Conservation (phyloP, 2,329 filamentous ascomycete genomes). For the Davidsoniella australis region DNA sequence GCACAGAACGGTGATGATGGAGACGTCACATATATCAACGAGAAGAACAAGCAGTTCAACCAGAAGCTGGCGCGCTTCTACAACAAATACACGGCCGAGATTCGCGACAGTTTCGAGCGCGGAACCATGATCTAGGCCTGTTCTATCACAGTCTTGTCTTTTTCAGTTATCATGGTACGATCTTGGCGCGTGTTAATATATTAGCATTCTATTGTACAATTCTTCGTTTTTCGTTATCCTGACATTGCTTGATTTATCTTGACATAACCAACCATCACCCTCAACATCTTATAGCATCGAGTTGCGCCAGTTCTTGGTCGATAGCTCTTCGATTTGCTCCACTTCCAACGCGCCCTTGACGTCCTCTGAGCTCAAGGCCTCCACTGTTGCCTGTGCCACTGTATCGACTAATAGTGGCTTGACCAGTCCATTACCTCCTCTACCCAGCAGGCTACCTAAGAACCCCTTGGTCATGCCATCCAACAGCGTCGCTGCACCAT, state of each 20-base stretch:
- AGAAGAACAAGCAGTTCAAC: conserved; percentile 99
- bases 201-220: neutral
- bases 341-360: conserved; percentile 64
- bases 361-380: conserved; percentile 59
- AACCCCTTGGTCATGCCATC: conserved; percentile 64
- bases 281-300: conserved; percentile 54
- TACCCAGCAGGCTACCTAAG: conserved; percentile 58
- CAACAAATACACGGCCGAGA: conserved; percentile 95
- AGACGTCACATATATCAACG: conserved; percentile 97
- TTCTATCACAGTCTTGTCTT: neutral
- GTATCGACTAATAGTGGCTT: conserved; percentile 79
- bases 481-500: conserved; percentile 55
- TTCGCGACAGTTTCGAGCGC: conserved; percentile 91
- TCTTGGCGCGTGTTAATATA: conserved; percentile 1
- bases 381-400: conserved; percentile 78
- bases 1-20: conserved; percentile 65
- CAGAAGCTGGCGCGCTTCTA: conserved; percentile 91
- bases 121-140: conserved; percentile 70
- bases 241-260: neutral
- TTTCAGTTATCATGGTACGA: neutral
- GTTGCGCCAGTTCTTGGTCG: conserved; percentile 71
- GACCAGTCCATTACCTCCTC: conserved; percentile 42
- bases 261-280: neutral
- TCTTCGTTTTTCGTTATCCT: conserved; percentile 4
- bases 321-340: conserved; percentile 63